Evolutionary conservation across 2,329 filamentous ascomycete genomes (phyloP), one percentile per base, ranked within the genome.

Genomic region (Trichothecium sympodiale): DNA sequence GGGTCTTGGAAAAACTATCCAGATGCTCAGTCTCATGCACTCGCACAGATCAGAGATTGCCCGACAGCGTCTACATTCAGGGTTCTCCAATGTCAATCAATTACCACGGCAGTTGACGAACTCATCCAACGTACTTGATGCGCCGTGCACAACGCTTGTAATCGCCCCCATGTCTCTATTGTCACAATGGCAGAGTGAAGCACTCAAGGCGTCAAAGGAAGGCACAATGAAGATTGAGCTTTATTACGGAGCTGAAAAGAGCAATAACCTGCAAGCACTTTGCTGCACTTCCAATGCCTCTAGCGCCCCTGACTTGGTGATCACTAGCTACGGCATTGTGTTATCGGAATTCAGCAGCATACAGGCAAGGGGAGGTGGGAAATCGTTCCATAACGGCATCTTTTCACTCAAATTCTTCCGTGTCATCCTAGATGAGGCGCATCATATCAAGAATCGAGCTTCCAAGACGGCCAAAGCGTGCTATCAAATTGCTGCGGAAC

Each of bases 1-100:
- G 91, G 91, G 91, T 32, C 67, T 98, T 2, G 91, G 91, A 25
- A 98, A 98, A 63, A 98, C 91, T 0, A 96, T 98, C 36, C 89
- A 98, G 53, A 96, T 98, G 87, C 74, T 98, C 42, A 91, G 86
- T 58, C 64, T 98, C 34, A 74, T 98, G 5, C 91, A 98, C 54
- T 76, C 84, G 0, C 84, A 96, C 53, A 77, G 74, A 42, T 80
- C 77, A 4, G 67, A 80, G 16, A 52, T 65, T 12, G 62, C 65
- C 4, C 49, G 56, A 12, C 50, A 55, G 17, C 53, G 60, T 15
- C 59, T 61, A n/a, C 45, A 49, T 5, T 41, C 56, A 20, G 43
- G 46, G 8, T 42, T 55, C 2, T 50, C 51, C 4, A 71, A 67
- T 4, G 65, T 82, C 16, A 77, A 76, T 43, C 63, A 69, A 31